These are phyloP conservation scores for Amaranthus cruentus DNA, from an alignment of 148 eudicot species.

Conservation along the genomic window DNA sequence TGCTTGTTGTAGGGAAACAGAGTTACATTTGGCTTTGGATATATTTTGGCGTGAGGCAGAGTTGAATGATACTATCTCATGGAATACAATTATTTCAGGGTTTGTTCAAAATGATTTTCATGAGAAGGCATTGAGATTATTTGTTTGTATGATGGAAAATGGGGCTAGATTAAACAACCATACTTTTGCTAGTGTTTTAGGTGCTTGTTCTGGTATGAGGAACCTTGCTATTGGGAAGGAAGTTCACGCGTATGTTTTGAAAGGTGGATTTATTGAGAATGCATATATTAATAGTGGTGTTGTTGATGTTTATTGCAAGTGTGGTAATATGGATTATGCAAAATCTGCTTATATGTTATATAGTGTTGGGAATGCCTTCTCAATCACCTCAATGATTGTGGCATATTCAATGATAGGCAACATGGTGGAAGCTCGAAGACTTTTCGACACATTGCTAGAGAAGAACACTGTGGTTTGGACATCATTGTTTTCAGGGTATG, in stretches of 20 bases:
- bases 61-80: constrained; percentile 65
- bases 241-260: constrained; percentile 69
- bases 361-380: constrained; percentile 46
- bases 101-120: constrained; percentile 55
- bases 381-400: constrained; percentile 67
- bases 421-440: constrained; percentile 67
- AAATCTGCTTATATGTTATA: constrained; percentile 36
- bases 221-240: constrained; percentile 63
- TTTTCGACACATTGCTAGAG: constrained; percentile 58
- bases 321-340: constrained; percentile 66
- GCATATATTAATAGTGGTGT: constrained; percentile 62
- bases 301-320: constrained; percentile 75
- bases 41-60: constrained; percentile 49
- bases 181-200: constrained; percentile 64
- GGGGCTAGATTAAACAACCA: constrained; percentile 56
- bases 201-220: constrained; percentile 59
- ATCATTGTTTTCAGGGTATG: constrained; percentile 71
- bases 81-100: constrained; percentile 85
- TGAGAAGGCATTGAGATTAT: constrained; percentile 48
- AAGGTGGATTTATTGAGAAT: constrained; percentile 40
- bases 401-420: constrained; percentile 63
- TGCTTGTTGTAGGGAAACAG: constrained; percentile 74
- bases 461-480: constrained; percentile 68
- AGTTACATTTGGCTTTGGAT: constrained; percentile 48
- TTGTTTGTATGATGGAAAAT: constrained; percentile 43